Conservation (phyloP, 1,284 basidiomycete species). For the Papiliotrema fonsecae region DNA sequence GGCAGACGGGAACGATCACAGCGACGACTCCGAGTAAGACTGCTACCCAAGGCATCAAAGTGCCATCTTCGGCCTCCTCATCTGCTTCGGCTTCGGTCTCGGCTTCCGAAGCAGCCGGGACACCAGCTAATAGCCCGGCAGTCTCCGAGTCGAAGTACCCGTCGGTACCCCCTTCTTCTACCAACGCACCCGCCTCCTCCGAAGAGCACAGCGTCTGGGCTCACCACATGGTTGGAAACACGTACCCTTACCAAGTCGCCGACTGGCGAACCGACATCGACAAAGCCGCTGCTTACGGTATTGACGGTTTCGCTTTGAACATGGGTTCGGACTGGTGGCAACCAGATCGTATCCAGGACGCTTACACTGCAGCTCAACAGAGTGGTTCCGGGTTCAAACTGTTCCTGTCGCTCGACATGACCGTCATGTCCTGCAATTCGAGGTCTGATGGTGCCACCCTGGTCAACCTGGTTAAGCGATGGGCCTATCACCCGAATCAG, state of each 20-base stretch:
- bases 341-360: conserved; percentile 58
- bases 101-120: background rate
- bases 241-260: conserved; percentile 38
- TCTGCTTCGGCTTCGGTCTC: background rate
- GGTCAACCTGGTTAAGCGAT: conserved; percentile 55
- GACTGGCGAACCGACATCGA: conserved; percentile 45
- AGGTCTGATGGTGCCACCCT: conserved; percentile 48
- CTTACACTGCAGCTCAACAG: conserved; percentile 54
- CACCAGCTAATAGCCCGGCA: background rate
- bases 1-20: conserved; percentile 1
- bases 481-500: conserved; percentile 61
- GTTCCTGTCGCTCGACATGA: conserved; percentile 55
- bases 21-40: background rate
- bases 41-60: conserved; percentile 2
- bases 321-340: conserved; percentile 65
- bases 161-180: conserved; percentile 9
- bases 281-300: conserved; percentile 43
- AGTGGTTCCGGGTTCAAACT: conserved; percentile 58
- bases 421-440: conserved; percentile 53
- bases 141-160: background rate
- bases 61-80: background rate
- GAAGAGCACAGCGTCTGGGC: conserved; percentile 36
- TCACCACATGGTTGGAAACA: conserved; percentile 47
- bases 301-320: conserved; percentile 63
- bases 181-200: conserved; percentile 16